Evolutionary conservation across 208 protist genomes (phyloP).

Genomic region (Crithidia expoeki): DNA sequence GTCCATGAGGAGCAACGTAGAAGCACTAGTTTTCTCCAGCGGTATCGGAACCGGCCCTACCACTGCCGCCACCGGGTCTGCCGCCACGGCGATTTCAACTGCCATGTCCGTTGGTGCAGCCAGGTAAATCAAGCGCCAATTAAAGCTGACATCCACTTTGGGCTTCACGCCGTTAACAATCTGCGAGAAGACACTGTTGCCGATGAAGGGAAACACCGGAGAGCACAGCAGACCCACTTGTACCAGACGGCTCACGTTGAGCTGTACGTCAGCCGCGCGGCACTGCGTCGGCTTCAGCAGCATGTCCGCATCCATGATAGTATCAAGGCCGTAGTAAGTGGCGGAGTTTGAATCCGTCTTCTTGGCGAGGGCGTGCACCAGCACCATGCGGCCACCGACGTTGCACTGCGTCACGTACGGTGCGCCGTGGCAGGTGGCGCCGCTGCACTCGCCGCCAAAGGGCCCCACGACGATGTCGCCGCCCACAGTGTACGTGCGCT

Average conservation of each 20-base stretch:
- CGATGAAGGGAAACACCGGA: not conserved
- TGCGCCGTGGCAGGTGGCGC: slow-evolving; percentile 5
- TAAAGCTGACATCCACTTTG: not conserved
- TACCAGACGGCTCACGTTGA: slow-evolving; percentile 14
- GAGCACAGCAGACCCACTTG: slow-evolving; percentile 13
- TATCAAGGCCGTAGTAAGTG: slow-evolving; percentile 17
- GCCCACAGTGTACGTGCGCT: not conserved
- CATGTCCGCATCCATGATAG: slow-evolving; percentile 6
- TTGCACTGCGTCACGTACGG: slow-evolving; percentile 14
- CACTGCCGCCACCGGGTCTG: not conserved
- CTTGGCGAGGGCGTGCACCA: slow-evolving; percentile 13
- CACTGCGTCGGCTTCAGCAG: slow-evolving; percentile 23
- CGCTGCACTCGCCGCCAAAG: too few species aligned
- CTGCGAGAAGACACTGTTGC: slow-evolving; percentile 15
- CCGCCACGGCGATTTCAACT: too few species aligned
- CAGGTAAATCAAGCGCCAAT: too few species aligned
- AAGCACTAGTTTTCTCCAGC: not conserved
- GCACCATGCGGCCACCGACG: slow-evolving; percentile 26
- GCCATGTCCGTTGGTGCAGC: too few species aligned
- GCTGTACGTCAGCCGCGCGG: slow-evolving; percentile 14
- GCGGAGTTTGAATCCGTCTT: not conserved
- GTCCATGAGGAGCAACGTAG: slow-evolving; percentile 13
- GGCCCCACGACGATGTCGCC: slow-evolving; percentile 19
- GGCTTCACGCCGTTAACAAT: not conserved
- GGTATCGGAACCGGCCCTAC: not conserved